phyloP scores from a whole-genome alignment of 441 rosid species.

The Corymbia citriodora region DNA sequence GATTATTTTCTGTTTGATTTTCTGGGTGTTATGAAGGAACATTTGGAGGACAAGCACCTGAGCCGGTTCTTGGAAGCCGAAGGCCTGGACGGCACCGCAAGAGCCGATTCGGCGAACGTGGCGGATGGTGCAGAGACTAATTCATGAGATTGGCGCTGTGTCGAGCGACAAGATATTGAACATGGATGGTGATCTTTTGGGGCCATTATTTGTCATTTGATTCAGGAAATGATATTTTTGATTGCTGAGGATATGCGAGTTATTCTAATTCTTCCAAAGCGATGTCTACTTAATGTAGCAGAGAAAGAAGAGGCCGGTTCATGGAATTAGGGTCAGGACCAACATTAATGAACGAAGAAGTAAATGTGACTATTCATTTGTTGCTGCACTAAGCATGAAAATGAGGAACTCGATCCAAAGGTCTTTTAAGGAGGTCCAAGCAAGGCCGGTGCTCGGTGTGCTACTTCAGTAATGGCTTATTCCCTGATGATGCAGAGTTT shows the following conservation, averaged over 20 bases:
- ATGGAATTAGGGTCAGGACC: not conserved
- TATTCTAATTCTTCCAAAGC: not conserved
- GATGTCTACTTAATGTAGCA: not conserved
- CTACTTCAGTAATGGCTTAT: not conserved
- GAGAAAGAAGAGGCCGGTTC: not conserved
- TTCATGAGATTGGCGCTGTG: accelerated
- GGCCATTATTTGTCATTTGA: not conserved
- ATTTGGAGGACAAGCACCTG: slow-evolving; percentile 72
- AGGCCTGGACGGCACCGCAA: slow-evolving; percentile 12
- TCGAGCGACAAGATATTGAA: not conserved
- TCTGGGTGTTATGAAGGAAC: slow-evolving; percentile 32
- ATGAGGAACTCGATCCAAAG: not conserved
- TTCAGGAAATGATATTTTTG: not conserved
- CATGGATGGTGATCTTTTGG: not conserved
- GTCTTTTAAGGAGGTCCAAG: not conserved
- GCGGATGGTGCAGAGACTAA: not conserved
- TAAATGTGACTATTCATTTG: not conserved
- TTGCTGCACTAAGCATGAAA: not conserved
- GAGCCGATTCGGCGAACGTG: slow-evolving; percentile 24
- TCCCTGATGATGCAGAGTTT: not conserved
- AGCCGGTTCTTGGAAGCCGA: slow-evolving; percentile 70
- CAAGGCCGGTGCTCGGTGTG: not conserved
- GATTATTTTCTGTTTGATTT: not conserved
- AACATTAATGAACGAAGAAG: not conserved
- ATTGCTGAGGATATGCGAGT: not conserved